Evolutionary conservation across 2,329 filamentous ascomycete genomes (phyloP).

Genomic region (Bisporella sp.): DNA sequence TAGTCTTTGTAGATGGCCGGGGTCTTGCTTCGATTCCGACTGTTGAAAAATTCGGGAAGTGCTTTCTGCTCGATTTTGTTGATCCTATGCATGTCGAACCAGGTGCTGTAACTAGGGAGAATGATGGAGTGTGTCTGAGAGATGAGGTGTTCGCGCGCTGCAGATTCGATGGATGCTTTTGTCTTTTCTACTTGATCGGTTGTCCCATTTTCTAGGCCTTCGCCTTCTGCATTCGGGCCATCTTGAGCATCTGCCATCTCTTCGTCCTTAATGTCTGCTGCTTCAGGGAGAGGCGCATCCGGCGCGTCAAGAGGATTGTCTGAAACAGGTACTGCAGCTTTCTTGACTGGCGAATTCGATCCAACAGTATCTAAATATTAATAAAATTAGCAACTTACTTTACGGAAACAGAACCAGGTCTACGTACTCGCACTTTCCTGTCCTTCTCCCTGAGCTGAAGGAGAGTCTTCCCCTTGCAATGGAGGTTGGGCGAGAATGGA

Average conservation of each 20-base stretch:
- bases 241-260: conserved; percentile 66
- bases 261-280: conserved; percentile 61
- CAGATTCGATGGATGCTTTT: conserved; percentile 76
- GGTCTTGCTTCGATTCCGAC: conserved; percentile 95
- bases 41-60: conserved; percentile 97
- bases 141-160: conserved; percentile 85
- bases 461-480: too few species aligned
- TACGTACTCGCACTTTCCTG: too few species aligned
- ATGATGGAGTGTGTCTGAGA: conserved; percentile 94
- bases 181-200: conserved; percentile 53
- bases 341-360: conserved; percentile 46
- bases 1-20: conserved; percentile 97
- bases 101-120: conserved; percentile 93
- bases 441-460: too few species aligned
- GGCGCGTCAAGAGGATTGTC: conserved; percentile 67
- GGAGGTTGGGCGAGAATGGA: conserved; percentile 42
- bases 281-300: conserved; percentile 55
- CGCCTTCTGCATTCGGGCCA: conserved; percentile 41
- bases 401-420: too few species aligned
- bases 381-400: conserved; percentile 1
- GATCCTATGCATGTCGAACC: conserved; percentile 97
- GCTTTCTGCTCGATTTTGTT: conserved; percentile 91
- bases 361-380: conserved; percentile 43
- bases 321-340: conserved; percentile 45
- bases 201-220: conserved; percentile 35